These are phyloP conservation scores for Priceomyces melissophilus DNA, from an alignment of 805 yeast genomes.

Conservation along the genomic window DNA sequence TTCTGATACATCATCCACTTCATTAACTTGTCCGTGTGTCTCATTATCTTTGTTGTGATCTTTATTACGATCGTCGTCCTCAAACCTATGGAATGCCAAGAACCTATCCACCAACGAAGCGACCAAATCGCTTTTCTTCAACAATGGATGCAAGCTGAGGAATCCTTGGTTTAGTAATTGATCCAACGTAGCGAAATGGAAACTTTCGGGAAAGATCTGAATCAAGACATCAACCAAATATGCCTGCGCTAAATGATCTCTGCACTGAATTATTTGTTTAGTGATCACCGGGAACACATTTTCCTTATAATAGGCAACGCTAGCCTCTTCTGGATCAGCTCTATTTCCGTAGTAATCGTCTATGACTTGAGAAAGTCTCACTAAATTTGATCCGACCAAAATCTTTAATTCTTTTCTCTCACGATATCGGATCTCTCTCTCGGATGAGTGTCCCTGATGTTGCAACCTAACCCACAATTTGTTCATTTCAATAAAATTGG, in stretches of 20 bases:
- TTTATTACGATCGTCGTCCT: constrained; percentile 2
- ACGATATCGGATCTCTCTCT: constrained; percentile 63
- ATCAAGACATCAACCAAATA: constrained; percentile 86
- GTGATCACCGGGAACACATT: constrained; percentile 73
- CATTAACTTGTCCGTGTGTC: constrained; percentile 6
- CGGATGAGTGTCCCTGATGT: constrained; percentile 90
- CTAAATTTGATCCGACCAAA: constrained; percentile 88
- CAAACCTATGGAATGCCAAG: constrained; percentile 42
- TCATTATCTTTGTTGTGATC: constrained; percentile 8
- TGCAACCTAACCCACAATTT: constrained; percentile 96
- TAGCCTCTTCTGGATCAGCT: constrained; percentile 17
- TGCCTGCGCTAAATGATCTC: constrained; percentile 89
- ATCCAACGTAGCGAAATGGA: constrained; percentile 74
- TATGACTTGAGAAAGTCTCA: constrained; percentile 81
- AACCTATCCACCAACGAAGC: constrained; percentile 71
- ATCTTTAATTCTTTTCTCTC: constrained; percentile 90
- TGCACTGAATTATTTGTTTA: constrained; percentile 89
- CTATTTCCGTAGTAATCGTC: constrained; percentile 56
- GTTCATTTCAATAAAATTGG: constrained; percentile 95
- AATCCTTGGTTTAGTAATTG: constrained; percentile 59
- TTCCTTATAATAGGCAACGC: constrained; percentile 33
- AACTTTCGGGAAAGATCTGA: constrained; percentile 93
- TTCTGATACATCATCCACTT: constrained; percentile 4
- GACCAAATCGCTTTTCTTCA: constrained; percentile 64
- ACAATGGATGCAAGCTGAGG: constrained; percentile 62